A percentile compares a stretch with the other conserved stretches of the same genome.
These are phyloP conservation scores for Tulasnella sp. DNA, from an alignment of 768 basidiomycete species.

Conservation along the genomic window DNA sequence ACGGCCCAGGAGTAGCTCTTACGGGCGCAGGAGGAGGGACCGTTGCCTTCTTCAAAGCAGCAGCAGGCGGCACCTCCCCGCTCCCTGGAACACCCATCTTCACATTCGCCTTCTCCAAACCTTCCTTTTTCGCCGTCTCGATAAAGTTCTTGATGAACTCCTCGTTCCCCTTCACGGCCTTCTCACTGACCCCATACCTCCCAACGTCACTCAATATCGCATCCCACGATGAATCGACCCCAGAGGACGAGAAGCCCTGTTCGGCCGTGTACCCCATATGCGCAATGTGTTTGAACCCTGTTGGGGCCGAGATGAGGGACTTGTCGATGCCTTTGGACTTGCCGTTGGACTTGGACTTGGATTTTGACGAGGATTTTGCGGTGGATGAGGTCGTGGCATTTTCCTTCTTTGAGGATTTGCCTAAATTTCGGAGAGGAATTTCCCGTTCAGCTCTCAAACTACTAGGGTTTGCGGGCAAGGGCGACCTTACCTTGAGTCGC, in stretches of 20 bases:
- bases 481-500: conserved; percentile 38
- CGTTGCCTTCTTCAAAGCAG: conserved; percentile 28
- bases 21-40: not conserved
- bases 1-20: not conserved
- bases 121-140: conserved; percentile 32
- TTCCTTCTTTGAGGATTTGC: conserved; percentile 8
- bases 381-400: conserved; percentile 38
- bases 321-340: conserved; percentile 82
- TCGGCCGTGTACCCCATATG: conserved; percentile 92
- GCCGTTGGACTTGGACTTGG: conserved; percentile 33
- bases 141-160: conserved; percentile 85
- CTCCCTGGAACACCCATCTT: conserved; percentile 14
- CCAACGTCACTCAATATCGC: conserved; percentile 57
- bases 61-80: conserved; percentile 23
- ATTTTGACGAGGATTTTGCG: conserved; percentile 30
- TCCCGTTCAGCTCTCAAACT: too few species aligned
- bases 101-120: conserved; percentile 21
- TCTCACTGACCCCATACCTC: conserved; percentile 50
- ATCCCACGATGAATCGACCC: conserved; percentile 86
- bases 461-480: too few species aligned
- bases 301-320: conserved; percentile 79
- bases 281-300: conserved; percentile 73
- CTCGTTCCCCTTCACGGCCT: conserved; percentile 64
- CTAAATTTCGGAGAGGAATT: not conserved
- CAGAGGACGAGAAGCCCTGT: conserved; percentile 72